Base-by-base conservation (phyloP, 2,329 filamentous ascomycete species). In the Colletotrichum cereale region DNA sequence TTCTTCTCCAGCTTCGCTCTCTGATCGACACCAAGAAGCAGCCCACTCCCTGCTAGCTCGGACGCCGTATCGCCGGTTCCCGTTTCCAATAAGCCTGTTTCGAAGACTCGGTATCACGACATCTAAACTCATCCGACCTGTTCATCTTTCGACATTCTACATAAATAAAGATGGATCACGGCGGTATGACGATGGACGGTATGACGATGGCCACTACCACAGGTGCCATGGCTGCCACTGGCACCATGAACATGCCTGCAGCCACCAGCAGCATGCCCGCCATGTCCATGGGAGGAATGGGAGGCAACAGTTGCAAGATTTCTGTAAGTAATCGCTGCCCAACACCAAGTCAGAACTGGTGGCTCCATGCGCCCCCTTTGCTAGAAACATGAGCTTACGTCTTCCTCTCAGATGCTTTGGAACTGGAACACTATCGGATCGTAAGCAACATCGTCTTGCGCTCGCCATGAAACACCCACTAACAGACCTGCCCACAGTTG, bases 391-490 rank as follows among this genome's bases (percentile, higher is more conserved):
- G 36, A 34, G 29, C 71, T 75, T 71, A 74, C 29, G 48, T 1
- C 3, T 44, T 18, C 55, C 55, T 12, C 26, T 36, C 52, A 93
- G 91, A 95, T 94, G 92, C 84, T 93, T 50, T 94, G 92, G 91
- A 95, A 94, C 80, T 93, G 91, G 91, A 86, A 92, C 79, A 92
- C 90, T 3, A 84, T 55, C 93, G 78, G 90, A 92, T 78, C 52
- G 52, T 55, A 55, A 82, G 90, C 26, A 94, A 90, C 82, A 96
- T 96, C 86, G 87, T 96, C 77, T 83, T 91, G 31, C 12, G 44
- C 56, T 4, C 26, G 11, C 12, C 29, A 36, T 3, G 58, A n/a
- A 38, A 12, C 16, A 18, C 4, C 14, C 26, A 42, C 38, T 55
- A n/a, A 65, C 50, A 57, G 7, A 6, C 52, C 11, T 21, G 8